Percentiles rank a stretch among this genome's conserved stretches.
Conservation (phyloP, 1,284 basidiomycete genomes). For the Tremellales sp. region DNA sequence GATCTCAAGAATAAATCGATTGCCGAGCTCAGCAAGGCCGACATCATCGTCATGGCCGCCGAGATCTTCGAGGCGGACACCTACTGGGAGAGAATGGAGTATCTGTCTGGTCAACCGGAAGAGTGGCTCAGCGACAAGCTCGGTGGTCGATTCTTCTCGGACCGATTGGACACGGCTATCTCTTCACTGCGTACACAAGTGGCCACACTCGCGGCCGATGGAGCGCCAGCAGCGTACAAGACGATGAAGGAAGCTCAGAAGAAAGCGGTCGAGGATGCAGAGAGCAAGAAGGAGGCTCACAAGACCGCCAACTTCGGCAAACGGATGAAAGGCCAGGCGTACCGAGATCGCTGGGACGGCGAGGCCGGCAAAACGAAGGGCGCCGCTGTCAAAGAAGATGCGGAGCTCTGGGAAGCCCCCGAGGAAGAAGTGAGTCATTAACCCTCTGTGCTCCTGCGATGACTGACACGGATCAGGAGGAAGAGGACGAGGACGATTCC, state of each 20-base stretch:
- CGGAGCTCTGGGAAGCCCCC: slow-evolving; percentile 39
- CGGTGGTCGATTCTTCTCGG: slow-evolving; percentile 87
- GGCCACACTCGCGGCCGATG: slow-evolving; percentile 58
- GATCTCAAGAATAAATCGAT: slow-evolving; percentile 74
- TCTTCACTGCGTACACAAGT: slow-evolving; percentile 62
- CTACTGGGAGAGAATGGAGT: slow-evolving; percentile 57
- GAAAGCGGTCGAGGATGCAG: slow-evolving; percentile 22
- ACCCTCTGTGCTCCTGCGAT: background rate
- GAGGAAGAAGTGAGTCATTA: slow-evolving; percentile 50
- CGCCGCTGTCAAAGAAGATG: slow-evolving; percentile 24
- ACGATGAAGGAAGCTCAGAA: slow-evolving; percentile 58
- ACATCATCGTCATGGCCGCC: slow-evolving; percentile 82
- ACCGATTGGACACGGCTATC: slow-evolving; percentile 64
- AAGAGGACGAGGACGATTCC: slow-evolving; percentile 22
- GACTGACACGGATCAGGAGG: background rate
- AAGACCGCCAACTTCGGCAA: slow-evolving; percentile 41
- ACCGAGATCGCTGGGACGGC: slow-evolving; percentile 38
- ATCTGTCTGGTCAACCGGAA: slow-evolving; percentile 55
- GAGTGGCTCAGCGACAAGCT: slow-evolving; percentile 38
- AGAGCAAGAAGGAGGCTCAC: slow-evolving; percentile 37
- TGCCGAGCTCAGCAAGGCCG: slow-evolving; percentile 70
- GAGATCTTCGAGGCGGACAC: slow-evolving; percentile 73
- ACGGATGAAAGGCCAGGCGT: slow-evolving; percentile 42
- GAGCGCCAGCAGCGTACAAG: slow-evolving; percentile 58
- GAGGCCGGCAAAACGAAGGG: slow-evolving; percentile 51